Base-by-base conservation (phyloP, 768 basidiomycete genomes). In the Tricholoma sp. region DNA sequence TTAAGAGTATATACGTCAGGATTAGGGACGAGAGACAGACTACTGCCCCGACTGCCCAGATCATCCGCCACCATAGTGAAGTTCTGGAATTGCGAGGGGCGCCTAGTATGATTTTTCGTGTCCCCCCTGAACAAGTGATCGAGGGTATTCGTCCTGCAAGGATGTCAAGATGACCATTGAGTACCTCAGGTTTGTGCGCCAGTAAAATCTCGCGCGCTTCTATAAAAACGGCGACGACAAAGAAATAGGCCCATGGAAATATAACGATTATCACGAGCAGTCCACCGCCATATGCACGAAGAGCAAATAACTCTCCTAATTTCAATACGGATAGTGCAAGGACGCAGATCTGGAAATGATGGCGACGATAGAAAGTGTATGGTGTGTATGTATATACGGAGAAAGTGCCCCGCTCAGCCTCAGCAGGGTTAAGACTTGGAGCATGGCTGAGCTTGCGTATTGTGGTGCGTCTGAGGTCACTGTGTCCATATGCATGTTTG, bases 1-100 rank as follows among this genome's bases (percentile, higher is more conserved):
- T n/a, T n/a, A n/a, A n/a, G 21, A 61, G 21, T 22, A 66, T 49
- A 47, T 67, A 69, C 14, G 64, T 64, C 7, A 62, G 21, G 14
- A 67, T 2, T 9, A 66, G 57, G 2, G 69, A 65, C 9, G 35
- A 18, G 2, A 50, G 46, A 29, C 59, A 63, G 2, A 69, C 49
- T 21, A 64, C 1, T 2, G 65, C 67, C 19, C 66, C 67, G 31
- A 64, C 19, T 11, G 54, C 47, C n/a, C n/a, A n/a, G n/a, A n/a
- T n/a, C n/a, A n/a, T n/a, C n/a, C n/a, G n/a, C n/a, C n/a, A n/a
- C n/a, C n/a, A n/a, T n/a, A n/a, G n/a, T n/a, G n/a, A n/a, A n/a
- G n/a, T n/a, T n/a, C n/a, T n/a, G n/a, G n/a, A n/a, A n/a, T n/a
- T n/a, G n/a, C n/a, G n/a, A n/a, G n/a, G n/a, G n/a, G n/a, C n/a